A percentile compares a stretch with the other conserved stretches of the same genome.
Conservation (phyloP, 306 rosid species). For the Fagus sylvatica region DNA sequence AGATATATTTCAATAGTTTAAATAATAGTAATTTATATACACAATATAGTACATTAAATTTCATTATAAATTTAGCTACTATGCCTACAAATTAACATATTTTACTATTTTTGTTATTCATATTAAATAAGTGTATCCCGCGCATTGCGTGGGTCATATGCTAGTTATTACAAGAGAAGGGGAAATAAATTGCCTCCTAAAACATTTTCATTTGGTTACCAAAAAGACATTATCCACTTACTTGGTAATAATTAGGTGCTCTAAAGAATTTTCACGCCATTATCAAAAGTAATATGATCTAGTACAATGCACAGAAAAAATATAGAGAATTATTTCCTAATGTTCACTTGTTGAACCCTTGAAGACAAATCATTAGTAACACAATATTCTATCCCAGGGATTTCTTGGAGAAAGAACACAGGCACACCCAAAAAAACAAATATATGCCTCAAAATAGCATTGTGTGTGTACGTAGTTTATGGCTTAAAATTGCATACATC, state of each 20-base stretch:
- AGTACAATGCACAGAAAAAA: background rate
- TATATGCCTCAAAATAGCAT: background rate
- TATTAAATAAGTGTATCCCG: too few species aligned
- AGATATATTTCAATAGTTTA: too few species aligned
- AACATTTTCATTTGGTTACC: background rate
- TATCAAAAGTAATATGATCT: background rate
- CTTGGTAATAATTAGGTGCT: background rate
- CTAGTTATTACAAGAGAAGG: background rate
- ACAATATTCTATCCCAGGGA: background rate
- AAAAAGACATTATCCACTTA: background rate
- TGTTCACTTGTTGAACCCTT: background rate
- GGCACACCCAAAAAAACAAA: background rate
- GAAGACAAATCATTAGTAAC: background rate
- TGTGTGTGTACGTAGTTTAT: background rate
- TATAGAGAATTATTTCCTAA: background rate
- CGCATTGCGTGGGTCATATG: too few species aligned
- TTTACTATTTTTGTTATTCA: too few species aligned
- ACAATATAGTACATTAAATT: too few species aligned
- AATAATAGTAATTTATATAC: too few species aligned
- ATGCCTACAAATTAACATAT: too few species aligned
- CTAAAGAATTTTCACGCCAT: background rate
- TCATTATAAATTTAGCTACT: too few species aligned
- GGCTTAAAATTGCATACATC: background rate
- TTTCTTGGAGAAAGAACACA: background rate
- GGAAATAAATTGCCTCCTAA: background rate